Percentiles rank a stretch among this genome's conserved stretches.
phyloP scores from a whole-genome alignment of 148 eudicot genomes.

The Vaccinium darrowii region DNA sequence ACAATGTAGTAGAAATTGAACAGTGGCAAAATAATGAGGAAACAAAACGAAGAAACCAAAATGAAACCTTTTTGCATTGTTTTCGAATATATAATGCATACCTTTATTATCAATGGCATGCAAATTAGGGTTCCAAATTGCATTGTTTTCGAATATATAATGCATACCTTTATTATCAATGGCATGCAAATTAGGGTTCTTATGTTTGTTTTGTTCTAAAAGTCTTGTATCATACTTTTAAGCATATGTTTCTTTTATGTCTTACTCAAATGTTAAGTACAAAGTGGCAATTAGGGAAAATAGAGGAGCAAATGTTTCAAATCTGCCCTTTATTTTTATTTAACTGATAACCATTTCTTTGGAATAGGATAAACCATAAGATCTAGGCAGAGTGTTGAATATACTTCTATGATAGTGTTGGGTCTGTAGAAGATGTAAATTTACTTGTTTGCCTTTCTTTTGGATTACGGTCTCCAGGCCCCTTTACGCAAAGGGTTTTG shows the following conservation, averaged over 20 bases:
- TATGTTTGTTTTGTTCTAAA: background rate
- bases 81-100: background rate
- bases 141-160: background rate
- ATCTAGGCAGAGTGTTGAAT: background rate
- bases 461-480: conserved; percentile 47
- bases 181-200: background rate
- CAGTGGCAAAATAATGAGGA: background rate
- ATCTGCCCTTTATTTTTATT: background rate
- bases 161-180: background rate
- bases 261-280: background rate
- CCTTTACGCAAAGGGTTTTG: conserved; percentile 83
- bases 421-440: background rate
- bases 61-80: background rate
- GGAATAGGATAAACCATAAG: background rate
- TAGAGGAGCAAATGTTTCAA: background rate
- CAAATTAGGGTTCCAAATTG: background rate
- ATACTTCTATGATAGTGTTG: background rate
- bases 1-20: background rate
- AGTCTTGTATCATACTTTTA: background rate
- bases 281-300: background rate
- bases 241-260: background rate
- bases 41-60: background rate
- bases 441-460: background rate
- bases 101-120: background rate
- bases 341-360: background rate